phyloP scores from a whole-genome alignment of 1,139 yeast species.

The Geotrichum restrictum region DNA sequence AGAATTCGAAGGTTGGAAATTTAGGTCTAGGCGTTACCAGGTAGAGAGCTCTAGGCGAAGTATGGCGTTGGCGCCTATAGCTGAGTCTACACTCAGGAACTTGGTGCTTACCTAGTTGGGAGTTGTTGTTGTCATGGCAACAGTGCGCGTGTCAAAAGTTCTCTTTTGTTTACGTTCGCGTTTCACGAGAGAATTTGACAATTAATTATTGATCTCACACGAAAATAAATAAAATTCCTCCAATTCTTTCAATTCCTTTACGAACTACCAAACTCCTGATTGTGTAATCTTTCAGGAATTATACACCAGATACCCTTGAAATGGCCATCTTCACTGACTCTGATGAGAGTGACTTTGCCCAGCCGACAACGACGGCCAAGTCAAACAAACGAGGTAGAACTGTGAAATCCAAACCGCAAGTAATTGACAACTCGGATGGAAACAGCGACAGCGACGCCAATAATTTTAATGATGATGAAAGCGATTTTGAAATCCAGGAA shows the following conservation, averaged over 20 bases:
- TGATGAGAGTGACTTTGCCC: too few relatives aligned
- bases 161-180: constrained; percentile 14
- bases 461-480: constrained; percentile 18
- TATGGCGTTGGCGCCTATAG: too few relatives aligned
- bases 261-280: too few relatives aligned
- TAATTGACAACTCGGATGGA: constrained; percentile 11
- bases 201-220: neutral
- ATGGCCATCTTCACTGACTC: constrained; percentile 20
- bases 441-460: constrained; percentile 17
- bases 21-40: too few relatives aligned
- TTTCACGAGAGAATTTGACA: neutral
- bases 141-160: neutral
- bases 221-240: neutral
- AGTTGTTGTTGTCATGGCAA: constrained; percentile 11
- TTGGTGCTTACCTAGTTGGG: neutral
- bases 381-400: constrained; percentile 13
- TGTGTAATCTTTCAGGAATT: neutral
- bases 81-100: too few relatives aligned
- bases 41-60: too few relatives aligned
- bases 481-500: constrained; percentile 26
- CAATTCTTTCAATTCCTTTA: neutral
- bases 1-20: too few relatives aligned
- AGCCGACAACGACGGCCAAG: constrained; percentile 15
- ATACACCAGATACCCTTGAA: constrained; percentile 7
- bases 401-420: constrained; percentile 5